Evolutionary conservation across 176 grass and related monocot genomes (phyloP), one percentile per base, ranked within the genome.

Genomic region (sorghum (Sorghum bicolor)): DNA sequence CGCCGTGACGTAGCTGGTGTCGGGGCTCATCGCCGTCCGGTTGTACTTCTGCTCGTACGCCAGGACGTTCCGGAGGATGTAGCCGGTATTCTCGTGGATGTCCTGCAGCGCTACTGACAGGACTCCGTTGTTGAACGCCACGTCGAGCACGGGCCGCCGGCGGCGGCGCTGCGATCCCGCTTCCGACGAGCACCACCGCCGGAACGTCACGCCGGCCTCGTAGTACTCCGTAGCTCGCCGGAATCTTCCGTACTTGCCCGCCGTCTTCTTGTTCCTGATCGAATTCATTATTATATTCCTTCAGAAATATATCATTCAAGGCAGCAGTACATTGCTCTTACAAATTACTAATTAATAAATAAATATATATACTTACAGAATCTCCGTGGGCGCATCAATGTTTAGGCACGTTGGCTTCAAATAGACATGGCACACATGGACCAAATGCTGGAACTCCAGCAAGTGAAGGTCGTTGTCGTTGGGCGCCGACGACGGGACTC

Each of bases 181-280:
- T 1, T 15, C 40, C 24, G 36, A 4, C 4, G 9, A 13, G 37
- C 11, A 1, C 41, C 63, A 65, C 39, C 0, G 40, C 10, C 77
- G 13, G 77, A 80, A 67, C 30, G 6, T 80, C 15, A 80, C 78
- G 43, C 78, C 78, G 19, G 78, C 78, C 25, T 80, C 78, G 78
- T 80, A 52, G 2, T 80, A 80, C 39, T 80, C 78, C 5, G 64
- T 48, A 9, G 78, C 63, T 52, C 64, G 63, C 43, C 64, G 29
- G 78, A 80, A 68, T 36, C 78, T 34, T 17, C 78, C 78, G 29
- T 60, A 60, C 9, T 60, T 58, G 12, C 43, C 43, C 13, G 13
- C n/a, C n/a, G n/a, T 45, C 43, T 3, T 45, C 2, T 45, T 45
- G 43, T 45, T 15, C 43, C 43, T 45, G 43, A 45, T 15, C 43